Conservation (phyloP, 768 basidiomycete genomes). For the Rhizopogon rudus region DNA sequence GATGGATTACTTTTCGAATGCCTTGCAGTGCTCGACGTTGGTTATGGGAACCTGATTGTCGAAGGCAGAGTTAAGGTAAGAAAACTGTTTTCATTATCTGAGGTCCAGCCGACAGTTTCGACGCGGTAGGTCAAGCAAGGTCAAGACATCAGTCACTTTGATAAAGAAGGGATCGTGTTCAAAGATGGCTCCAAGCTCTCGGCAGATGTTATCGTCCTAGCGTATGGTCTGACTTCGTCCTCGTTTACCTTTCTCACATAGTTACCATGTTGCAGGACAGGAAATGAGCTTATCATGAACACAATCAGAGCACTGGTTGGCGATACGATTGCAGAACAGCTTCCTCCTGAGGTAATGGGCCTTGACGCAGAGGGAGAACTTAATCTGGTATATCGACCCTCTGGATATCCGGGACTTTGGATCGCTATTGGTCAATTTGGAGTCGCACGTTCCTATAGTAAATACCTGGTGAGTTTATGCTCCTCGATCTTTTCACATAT, state of each 20-base stretch:
- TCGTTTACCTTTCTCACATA: not conserved
- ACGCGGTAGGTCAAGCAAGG: conserved; percentile 23
- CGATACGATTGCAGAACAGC: not conserved
- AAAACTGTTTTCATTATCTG: no score
- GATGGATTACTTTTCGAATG: not conserved
- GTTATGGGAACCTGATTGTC: not conserved
- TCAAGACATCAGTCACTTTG: conserved; percentile 31
- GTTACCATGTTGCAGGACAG: not conserved
- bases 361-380: not conserved
- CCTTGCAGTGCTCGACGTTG: conserved; percentile 7
- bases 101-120: not conserved
- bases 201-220: conserved; percentile 40
- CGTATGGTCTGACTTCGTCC: conserved; percentile 32
- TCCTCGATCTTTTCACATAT: not conserved
- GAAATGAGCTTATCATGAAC: not conserved
- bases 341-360: not conserved
- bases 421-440: not conserved
- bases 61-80: not conserved
- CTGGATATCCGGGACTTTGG: not conserved
- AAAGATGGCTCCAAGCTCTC: conserved; percentile 33
- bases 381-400: not conserved
- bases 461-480: not conserved
- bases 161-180: conserved; percentile 38
- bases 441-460: not conserved
- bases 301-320: not conserved